Percentiles rank a stretch among this genome's conserved stretches.
phyloP scores from a whole-genome alignment of 2,329 filamentous ascomycete genomes.

The Stylonectria norvegica region DNA sequence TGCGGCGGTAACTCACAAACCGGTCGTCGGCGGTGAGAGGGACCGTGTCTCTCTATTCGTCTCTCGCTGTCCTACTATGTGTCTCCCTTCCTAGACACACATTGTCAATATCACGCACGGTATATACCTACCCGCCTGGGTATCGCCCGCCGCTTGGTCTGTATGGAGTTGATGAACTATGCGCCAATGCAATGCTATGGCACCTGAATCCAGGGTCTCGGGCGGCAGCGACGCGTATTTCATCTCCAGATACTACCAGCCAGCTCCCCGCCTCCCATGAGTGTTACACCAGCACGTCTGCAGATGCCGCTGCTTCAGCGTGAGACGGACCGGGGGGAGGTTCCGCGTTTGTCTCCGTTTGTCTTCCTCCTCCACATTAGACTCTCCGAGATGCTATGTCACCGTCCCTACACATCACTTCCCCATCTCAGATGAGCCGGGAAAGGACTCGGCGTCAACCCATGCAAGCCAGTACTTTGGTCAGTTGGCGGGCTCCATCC shows the following conservation, averaged over 20 bases:
- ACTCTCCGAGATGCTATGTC: no score
- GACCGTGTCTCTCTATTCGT: neutral
- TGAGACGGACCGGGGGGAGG: neutral
- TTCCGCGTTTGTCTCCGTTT: neutral
- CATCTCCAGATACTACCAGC: neutral
- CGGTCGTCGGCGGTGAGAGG: no score
- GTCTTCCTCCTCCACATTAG: neutral
- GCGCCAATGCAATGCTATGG: no score
- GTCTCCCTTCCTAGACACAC: neutral
- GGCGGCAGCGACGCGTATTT: neutral
- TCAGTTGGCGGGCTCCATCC: no score
- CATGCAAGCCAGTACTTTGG: neutral
- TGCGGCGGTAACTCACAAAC: neutral
- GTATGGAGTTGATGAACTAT: neutral
- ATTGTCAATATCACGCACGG: neutral
- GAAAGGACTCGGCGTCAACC: neutral
- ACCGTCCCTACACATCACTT: neutral
- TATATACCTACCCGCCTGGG: neutral
- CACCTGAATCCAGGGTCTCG: no score
- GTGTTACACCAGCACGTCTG: slow-evolving; percentile 1
- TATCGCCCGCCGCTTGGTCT: neutral
- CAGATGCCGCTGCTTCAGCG: neutral
- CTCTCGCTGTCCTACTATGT: neutral
- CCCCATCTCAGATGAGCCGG: neutral
- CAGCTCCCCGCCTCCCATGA: neutral